phyloP scores from a whole-genome alignment of 2,329 filamentous ascomycete species.

The Iodosphaeria phyllophila region DNA sequence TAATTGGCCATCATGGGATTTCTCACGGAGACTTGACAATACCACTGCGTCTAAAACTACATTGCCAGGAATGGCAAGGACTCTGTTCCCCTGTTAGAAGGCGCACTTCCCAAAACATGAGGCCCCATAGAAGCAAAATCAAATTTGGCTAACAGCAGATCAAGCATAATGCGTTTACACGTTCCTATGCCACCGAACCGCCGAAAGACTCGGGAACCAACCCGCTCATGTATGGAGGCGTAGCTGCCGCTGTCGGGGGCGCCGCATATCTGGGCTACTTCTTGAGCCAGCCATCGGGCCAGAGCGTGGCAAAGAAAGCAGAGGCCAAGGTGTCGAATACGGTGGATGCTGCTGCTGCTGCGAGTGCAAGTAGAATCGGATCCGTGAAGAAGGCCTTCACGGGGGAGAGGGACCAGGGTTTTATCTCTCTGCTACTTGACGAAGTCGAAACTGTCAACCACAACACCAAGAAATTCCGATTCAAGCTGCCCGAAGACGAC shows the following conservation, averaged over 20 bases:
- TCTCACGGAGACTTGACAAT: constrained; percentile 2
- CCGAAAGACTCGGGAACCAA: constrained; percentile 38
- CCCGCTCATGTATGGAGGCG: constrained; percentile 39
- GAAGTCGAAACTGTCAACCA: constrained; percentile 68
- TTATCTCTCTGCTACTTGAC: constrained; percentile 62
- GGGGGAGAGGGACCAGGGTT: constrained; percentile 82
- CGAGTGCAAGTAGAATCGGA: constrained; percentile 19
- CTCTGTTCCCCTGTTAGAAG: constrained; percentile 3
- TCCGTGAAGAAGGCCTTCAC: constrained; percentile 46
- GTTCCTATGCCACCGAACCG: constrained; percentile 48
- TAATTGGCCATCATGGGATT: constrained; percentile 8
- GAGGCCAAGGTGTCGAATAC: constrained; percentile 35
- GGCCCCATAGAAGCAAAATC: constrained; percentile 1
- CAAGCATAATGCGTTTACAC: constrained; percentile 10
- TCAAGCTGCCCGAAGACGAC: constrained; percentile 69
- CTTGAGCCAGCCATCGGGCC: constrained; percentile 25
- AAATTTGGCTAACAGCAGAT: constrained; percentile 5
- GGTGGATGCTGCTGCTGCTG: constrained; percentile 24
- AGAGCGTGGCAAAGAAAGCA: constrained; percentile 30
- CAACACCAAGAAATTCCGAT: constrained; percentile 88
- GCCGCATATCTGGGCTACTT: constrained; percentile 41
- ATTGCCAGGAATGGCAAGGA: too few species aligned
- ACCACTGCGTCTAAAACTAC: too few species aligned
- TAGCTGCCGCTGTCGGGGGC: constrained; percentile 37
- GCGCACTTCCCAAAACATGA: constrained; percentile 4